Conservation (phyloP, 371 early-diverging fungal species). For the Mortierella sp. region DNA sequence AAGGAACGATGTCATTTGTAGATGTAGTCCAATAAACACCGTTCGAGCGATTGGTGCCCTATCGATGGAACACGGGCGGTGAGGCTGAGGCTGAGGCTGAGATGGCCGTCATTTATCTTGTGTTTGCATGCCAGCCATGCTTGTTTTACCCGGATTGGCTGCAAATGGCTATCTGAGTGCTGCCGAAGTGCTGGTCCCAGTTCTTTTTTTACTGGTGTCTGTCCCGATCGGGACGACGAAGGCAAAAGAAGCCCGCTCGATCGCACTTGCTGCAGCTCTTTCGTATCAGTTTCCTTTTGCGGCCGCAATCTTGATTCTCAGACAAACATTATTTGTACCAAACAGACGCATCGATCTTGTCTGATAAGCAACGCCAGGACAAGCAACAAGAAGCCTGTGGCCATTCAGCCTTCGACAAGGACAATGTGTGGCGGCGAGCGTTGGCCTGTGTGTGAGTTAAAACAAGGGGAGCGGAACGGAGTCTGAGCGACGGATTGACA, state of each 20-base stretch:
- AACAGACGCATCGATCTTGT: background rate
- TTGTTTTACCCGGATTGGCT: background rate
- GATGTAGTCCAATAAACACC: background rate
- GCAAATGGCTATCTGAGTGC: background rate
- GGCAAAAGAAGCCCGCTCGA: too few relatives aligned
- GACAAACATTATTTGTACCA: background rate
- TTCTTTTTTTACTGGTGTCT: background rate
- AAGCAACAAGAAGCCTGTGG: background rate
- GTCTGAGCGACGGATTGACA: background rate
- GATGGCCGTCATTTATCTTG: background rate
- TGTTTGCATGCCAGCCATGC: background rate
- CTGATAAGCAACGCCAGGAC: background rate
- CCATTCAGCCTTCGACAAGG: background rate
- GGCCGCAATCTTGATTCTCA: background rate
- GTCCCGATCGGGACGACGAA: background rate
- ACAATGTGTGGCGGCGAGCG: background rate
- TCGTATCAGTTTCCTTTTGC: background rate
- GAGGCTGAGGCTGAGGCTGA: background rate
- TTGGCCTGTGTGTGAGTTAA: conserved; percentile 5
- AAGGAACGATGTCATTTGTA: too few relatives aligned
- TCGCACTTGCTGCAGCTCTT: background rate
- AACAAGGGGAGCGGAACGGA: background rate
- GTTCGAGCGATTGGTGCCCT: background rate
- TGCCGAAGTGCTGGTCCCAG: background rate
- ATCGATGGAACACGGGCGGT: conserved; percentile 2